These are phyloP conservation scores for Fusarium pseudonygamai DNA, from an alignment of 2,329 filamentous ascomycete species.

Conservation along the genomic window DNA sequence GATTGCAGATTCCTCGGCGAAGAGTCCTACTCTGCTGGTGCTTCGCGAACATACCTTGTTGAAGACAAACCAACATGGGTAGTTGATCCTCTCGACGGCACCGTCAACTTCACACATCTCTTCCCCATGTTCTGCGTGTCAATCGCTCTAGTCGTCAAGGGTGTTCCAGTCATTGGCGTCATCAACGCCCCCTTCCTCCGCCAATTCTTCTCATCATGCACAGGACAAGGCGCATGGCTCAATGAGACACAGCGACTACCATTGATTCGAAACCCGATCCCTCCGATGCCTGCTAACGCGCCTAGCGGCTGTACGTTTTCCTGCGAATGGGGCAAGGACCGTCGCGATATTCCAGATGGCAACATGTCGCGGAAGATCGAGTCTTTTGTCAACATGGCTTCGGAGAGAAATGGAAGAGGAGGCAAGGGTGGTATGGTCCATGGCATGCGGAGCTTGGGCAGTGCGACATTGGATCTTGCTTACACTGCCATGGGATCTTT, in stretches of 20 bases:
- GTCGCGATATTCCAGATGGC: constrained; percentile 70
- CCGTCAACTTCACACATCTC: constrained; percentile 82
- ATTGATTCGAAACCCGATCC: constrained; percentile 68
- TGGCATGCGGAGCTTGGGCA: constrained; percentile 76
- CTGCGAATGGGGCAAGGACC: constrained; percentile 84
- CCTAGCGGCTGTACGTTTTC: constrained; percentile 76
- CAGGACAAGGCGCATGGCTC: constrained; percentile 73
- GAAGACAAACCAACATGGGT: constrained; percentile 74
- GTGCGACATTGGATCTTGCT: constrained; percentile 77
- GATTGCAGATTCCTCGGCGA: constrained; percentile 75
- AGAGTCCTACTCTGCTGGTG: constrained; percentile 76
- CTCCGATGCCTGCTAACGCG: constrained; percentile 69
- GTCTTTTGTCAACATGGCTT: constrained; percentile 79
- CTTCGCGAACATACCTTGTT: constrained; percentile 75
- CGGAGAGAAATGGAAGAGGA: constrained; percentile 68
- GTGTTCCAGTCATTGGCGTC: constrained; percentile 72
- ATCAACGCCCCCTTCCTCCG: constrained; percentile 76
- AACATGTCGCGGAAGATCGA: constrained; percentile 78
- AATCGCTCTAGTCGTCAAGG: constrained; percentile 72
- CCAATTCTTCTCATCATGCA: constrained; percentile 75
- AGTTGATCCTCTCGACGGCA: constrained; percentile 81
- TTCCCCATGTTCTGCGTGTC: constrained; percentile 86
- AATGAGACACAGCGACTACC: constrained; percentile 72
- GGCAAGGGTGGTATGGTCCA: constrained; percentile 84
- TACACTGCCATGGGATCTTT: constrained; percentile 80